A percentile compares a stretch with the other conserved stretches of the same genome.
These are phyloP conservation scores for Trichophyton schoenleinii DNA, from an alignment of 2,329 filamentous ascomycete species.

Conservation along the genomic window DNA sequence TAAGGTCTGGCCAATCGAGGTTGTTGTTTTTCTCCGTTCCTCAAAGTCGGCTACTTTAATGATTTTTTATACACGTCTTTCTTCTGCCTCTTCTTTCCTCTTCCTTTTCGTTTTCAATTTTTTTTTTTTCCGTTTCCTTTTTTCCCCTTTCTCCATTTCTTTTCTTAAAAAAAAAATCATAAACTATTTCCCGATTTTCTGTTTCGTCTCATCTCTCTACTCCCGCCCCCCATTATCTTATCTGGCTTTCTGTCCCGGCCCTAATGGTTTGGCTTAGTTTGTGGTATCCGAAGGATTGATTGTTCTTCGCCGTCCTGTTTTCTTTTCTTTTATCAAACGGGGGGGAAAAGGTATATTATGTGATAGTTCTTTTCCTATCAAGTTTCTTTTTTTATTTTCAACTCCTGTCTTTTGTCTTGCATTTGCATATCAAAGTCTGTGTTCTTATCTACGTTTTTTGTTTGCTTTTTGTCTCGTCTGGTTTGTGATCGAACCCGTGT, in stretches of 20 bases:
- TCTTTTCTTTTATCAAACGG: slow-evolving; percentile 2
- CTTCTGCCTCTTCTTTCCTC: slow-evolving; percentile 8
- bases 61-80: neutral
- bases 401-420: slow-evolving; percentile 5
- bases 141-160: neutral
- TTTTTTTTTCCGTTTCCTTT: slow-evolving; percentile 2
- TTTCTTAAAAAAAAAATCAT: neutral
- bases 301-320: slow-evolving; percentile 10
- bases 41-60: neutral
- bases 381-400: slow-evolving; percentile 6
- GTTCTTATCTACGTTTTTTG: slow-evolving; percentile 1
- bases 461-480: slow-evolving; percentile 4
- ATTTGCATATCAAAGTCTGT: slow-evolving; percentile 4
- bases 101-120: slow-evolving; percentile 5
- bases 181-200: neutral
- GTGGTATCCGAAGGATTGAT: slow-evolving; percentile 1
- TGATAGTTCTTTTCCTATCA: slow-evolving; percentile 7
- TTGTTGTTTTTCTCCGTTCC: neutral
- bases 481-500: neutral
- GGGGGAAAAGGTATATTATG: slow-evolving; percentile 9
- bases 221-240: neutral
- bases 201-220: neutral
- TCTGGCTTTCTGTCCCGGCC: neutral
- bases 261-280: neutral
- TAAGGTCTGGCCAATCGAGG: neutral